Percentiles rank a stretch among this genome's conserved stretches.
Evolutionary conservation across 202 grass and related monocot species (phyloP).

Genomic region (Schoenoplectus tabernaemontani): DNA sequence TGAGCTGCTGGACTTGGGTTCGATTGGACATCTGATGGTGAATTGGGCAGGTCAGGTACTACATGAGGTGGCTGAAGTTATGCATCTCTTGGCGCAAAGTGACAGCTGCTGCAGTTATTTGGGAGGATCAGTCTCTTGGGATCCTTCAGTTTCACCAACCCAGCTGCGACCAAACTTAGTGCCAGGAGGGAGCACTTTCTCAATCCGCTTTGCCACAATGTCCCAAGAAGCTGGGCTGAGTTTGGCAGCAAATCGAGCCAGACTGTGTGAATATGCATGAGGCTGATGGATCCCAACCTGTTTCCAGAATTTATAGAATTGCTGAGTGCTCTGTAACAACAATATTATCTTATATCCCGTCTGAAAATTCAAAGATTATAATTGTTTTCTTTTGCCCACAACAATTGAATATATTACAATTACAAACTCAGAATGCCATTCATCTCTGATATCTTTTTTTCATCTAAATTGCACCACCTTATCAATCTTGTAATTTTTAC

Average conservation of each 20-base stretch:
- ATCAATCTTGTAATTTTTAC: not conserved
- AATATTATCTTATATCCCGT: constrained; percentile 4
- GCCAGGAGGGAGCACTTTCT: constrained; percentile 45
- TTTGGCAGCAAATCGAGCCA: constrained; percentile 74
- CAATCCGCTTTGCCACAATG: constrained; percentile 60
- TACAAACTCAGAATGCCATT: not conserved
- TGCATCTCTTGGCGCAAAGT: not conserved
- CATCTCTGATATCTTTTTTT: not conserved
- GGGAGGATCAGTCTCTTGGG: constrained; percentile 29
- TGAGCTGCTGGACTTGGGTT: constrained; percentile 11
- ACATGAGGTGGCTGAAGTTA: constrained; percentile 1
- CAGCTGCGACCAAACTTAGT: constrained; percentile 65
- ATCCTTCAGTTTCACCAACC: constrained; percentile 59
- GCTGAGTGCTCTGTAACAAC: not conserved
- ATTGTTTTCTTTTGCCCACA: not conserved
- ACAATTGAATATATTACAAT: not conserved
- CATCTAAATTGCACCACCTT: not conserved
- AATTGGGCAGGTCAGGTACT: constrained; percentile 19
- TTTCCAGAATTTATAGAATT: constrained; percentile 19
- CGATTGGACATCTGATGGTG: not conserved
- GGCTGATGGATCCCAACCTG: constrained; percentile 71
- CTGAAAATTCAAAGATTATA: not conserved
- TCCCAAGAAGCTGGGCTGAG: constrained; percentile 63
- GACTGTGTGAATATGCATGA: constrained; percentile 58
- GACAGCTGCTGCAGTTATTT: constrained; percentile 26